phyloP scores from a whole-genome alignment of 2,329 filamentous ascomycete species.

The Delphinella strobiligena region DNA sequence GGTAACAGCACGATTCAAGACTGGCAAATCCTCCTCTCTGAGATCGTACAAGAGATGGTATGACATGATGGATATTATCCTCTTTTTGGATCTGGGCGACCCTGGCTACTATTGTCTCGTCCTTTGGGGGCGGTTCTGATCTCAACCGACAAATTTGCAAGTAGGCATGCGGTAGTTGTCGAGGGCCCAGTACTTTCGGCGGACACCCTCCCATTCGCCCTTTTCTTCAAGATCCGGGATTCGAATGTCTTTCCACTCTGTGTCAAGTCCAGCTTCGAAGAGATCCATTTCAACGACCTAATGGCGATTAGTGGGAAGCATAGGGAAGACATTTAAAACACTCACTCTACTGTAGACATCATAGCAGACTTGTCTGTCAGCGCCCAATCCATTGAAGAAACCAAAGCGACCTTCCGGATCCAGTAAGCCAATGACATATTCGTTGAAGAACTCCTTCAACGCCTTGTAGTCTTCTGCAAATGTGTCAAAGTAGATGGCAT shows the following conservation, averaged over 20 bases:
- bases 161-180: constrained; percentile 64
- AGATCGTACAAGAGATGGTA: too few species aligned
- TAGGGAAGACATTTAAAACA: neutral
- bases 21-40: too few species aligned
- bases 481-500: constrained; percentile 82
- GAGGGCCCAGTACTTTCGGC: constrained; percentile 81
- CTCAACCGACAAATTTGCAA: constrained; percentile 60
- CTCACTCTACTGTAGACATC: constrained; percentile 77
- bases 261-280: constrained; percentile 76
- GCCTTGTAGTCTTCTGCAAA: constrained; percentile 90
- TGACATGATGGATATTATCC: too few species aligned
- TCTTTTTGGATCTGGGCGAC: too few species aligned
- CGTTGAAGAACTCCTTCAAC: constrained; percentile 75
- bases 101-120: too few species aligned
- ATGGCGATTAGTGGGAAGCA: constrained; percentile 3
- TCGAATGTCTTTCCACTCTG: constrained; percentile 69
- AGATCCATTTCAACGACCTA: constrained; percentile 75
- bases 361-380: constrained; percentile 85
- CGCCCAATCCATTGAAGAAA: constrained; percentile 68
- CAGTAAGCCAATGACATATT: constrained; percentile 70
- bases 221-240: constrained; percentile 60
- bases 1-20: too few species aligned
- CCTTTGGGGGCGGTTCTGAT: too few species aligned
- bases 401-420: constrained; percentile 47
- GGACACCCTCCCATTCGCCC: constrained; percentile 79